Percentiles rank a stretch among this genome's conserved stretches.
Conservation (phyloP, 306 rosid species). For the Vachellia pachyceras region DNA sequence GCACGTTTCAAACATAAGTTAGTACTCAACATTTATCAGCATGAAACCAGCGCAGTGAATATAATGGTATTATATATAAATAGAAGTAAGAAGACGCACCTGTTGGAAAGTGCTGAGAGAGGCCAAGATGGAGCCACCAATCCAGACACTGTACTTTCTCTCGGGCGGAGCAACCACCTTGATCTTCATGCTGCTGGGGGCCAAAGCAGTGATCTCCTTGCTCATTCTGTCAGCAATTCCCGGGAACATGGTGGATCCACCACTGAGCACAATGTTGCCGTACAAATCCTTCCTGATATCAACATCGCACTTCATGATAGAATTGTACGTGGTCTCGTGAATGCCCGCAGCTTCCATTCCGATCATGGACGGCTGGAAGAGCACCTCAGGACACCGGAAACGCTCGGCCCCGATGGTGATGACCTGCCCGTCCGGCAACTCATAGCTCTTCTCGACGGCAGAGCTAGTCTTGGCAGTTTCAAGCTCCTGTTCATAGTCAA, state of each 20-base stretch:
- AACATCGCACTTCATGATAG: conserved; percentile 88
- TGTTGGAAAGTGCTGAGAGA: conserved; percentile 92
- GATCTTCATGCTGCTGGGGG: conserved; percentile 93
- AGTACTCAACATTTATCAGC: too few relatives aligned
- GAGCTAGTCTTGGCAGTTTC: conserved; percentile 80
- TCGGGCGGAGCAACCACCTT: conserved; percentile 94
- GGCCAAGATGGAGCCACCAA: conserved; percentile 92
- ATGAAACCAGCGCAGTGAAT: background rate
- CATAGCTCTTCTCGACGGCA: conserved; percentile 82
- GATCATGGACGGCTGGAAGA: conserved; percentile 93
- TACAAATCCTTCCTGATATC: conserved; percentile 89
- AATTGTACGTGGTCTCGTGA: conserved; percentile 86
- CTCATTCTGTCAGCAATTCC: conserved; percentile 95
- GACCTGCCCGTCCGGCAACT: conserved; percentile 86
- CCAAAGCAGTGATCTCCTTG: conserved; percentile 86
- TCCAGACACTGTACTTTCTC: conserved; percentile 93
- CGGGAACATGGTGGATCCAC: conserved; percentile 90
- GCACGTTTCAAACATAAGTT: conserved; percentile 43
- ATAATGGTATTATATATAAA: background rate
- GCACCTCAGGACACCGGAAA: conserved; percentile 88
- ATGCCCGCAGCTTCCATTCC: conserved; percentile 91
- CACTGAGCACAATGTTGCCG: conserved; percentile 89
- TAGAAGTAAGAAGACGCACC: conserved; percentile 45
- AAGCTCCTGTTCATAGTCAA: conserved; percentile 86
- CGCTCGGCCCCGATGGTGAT: conserved; percentile 90